Evolutionary conservation across 164 flowering plant species (phyloP).

Genomic region (Protea cynaroides): DNA sequence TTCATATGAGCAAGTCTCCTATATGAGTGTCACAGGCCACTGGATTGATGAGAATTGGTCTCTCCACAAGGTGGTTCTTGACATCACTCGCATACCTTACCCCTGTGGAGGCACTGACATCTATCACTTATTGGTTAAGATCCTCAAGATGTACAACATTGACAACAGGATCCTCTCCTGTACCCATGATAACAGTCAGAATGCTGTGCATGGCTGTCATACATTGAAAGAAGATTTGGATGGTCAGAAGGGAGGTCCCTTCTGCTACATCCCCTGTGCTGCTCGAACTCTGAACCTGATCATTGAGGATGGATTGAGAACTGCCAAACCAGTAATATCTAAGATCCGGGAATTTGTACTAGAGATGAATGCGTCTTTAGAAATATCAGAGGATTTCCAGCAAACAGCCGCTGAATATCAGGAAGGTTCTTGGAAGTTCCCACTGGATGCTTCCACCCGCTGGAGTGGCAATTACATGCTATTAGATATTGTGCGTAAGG

Average conservation of each 20-base stretch:
- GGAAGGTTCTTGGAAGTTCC: constrained; percentile 86
- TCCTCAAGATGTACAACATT: constrained; percentile 63
- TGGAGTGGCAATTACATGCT: constrained; percentile 92
- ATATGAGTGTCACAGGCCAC: constrained; percentile 80
- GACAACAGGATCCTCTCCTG: constrained; percentile 68
- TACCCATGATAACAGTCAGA: constrained; percentile 79
- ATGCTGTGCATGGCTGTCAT: constrained; percentile 65
- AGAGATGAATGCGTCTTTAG: constrained; percentile 65
- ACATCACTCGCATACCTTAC: constrained; percentile 66
- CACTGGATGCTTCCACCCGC: constrained; percentile 73
- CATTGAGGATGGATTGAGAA: constrained; percentile 75
- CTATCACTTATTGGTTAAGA: constrained; percentile 49
- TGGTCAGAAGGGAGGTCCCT: constrained; percentile 56
- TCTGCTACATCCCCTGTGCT: constrained; percentile 86
- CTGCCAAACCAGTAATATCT: constrained; percentile 53
- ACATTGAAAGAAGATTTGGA: constrained; percentile 69
- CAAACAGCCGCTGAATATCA: constrained; percentile 51
- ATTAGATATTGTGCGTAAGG: constrained; percentile 87
- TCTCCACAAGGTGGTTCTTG: constrained; percentile 73
- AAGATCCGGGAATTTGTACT: constrained; percentile 73
- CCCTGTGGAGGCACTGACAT: constrained; percentile 66
- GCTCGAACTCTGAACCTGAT: constrained; percentile 76
- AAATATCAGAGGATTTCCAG: constrained; percentile 60
- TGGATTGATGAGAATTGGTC: constrained; percentile 96
- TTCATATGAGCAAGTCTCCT: constrained; percentile 68